Evolutionary conservation across 305 asterid species (phyloP).

Genomic region (Plantago lanceolata): DNA sequence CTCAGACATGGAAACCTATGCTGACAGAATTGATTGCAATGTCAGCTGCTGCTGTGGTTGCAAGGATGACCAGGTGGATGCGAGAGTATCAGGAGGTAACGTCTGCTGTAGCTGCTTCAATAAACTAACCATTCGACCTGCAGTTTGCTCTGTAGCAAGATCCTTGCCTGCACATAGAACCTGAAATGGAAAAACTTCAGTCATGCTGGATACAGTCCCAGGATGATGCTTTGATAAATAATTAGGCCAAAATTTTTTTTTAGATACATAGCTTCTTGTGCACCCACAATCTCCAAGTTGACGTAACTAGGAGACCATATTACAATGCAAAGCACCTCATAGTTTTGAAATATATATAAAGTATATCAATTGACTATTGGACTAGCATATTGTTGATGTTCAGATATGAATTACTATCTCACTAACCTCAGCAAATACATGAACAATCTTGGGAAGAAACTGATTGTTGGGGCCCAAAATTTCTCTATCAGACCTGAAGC

Average conservation of each 20-base stretch:
- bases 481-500: slow-evolving; percentile 67
- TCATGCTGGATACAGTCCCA: background rate
- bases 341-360: background rate
- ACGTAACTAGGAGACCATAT: background rate
- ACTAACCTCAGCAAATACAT: slow-evolving; percentile 85
- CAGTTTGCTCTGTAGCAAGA: slow-evolving; percentile 76
- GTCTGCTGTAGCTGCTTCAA: slow-evolving; percentile 84
- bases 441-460: slow-evolving; percentile 74
- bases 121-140: slow-evolving; percentile 64
- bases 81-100: slow-evolving; percentile 65
- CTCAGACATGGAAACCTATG: slow-evolving; percentile 28
- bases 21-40: slow-evolving; percentile 65
- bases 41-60: slow-evolving; percentile 89
- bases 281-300: too few species aligned
- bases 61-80: slow-evolving; percentile 78
- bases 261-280: too few species aligned
- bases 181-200: slow-evolving; percentile 32
- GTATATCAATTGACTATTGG: background rate
- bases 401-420: background rate
- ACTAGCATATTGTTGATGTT: background rate
- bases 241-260: background rate
- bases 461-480: slow-evolving; percentile 84
- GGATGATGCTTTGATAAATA: background rate
- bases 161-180: slow-evolving; percentile 80
- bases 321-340: background rate